Evolutionary conservation across 73 alveolate genomes (phyloP).

Genomic region (Paramecium sexaurelia): DNA sequence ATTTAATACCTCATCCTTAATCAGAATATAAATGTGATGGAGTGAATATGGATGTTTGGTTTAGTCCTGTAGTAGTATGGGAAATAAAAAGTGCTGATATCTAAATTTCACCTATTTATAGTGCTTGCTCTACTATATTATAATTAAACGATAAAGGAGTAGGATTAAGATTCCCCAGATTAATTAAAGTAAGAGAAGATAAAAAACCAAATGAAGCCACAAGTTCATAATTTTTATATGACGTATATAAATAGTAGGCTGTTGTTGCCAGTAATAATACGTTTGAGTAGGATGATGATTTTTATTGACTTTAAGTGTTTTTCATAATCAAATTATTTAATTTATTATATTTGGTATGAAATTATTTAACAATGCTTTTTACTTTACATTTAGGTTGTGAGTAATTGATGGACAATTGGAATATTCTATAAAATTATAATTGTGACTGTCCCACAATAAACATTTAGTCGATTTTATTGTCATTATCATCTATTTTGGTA

Average conservation of each 20-base stretch:
- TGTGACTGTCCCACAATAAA: not conserved
- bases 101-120: slow-evolving; percentile 96
- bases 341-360: not conserved
- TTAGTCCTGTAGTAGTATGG: slow-evolving; percentile 94
- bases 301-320: not conserved
- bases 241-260: slow-evolving; percentile 92
- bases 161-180: slow-evolving; percentile 99
- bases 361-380: not conserved
- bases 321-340: not conserved
- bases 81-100: slow-evolving; percentile 99
- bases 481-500: not conserved
- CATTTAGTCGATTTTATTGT: not conserved
- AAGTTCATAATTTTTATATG: slow-evolving; percentile 92
- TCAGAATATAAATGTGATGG: slow-evolving; percentile 76
- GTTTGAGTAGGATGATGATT: slow-evolving; percentile 28
- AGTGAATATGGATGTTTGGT: slow-evolving; percentile 92
- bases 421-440: not conserved
- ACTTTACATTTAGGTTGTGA: not conserved
- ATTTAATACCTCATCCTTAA: slow-evolving; percentile 43
- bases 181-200: slow-evolving; percentile 97
- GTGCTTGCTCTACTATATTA: slow-evolving; percentile 91
- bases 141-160: slow-evolving; percentile 95
- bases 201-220: slow-evolving; percentile 97
- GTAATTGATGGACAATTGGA: not conserved
- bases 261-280: slow-evolving; percentile 61